Conservation (phyloP, 306 rosid species). For the Hylodesmum podocarpum region DNA sequence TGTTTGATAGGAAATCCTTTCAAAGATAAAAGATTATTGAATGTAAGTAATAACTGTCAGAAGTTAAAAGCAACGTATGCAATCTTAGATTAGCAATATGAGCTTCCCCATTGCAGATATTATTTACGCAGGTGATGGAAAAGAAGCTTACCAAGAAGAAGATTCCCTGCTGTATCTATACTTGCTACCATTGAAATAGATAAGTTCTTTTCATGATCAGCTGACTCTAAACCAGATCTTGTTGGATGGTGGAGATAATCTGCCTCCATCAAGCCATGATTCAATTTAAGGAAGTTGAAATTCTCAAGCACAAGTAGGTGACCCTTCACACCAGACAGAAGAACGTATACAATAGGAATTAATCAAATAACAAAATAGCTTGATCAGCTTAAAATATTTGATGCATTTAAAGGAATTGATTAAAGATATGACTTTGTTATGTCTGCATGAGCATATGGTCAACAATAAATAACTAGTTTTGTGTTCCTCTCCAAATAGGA, state of each 20-base stretch:
- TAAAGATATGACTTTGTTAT: not conserved
- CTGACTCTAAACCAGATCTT: conserved; percentile 35
- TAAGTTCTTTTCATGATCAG: conserved; percentile 46
- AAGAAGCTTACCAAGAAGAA: conserved; percentile 63
- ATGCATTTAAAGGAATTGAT: not conserved
- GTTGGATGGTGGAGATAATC: conserved; percentile 70
- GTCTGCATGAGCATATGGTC: not conserved
- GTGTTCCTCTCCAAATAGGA: not conserved
- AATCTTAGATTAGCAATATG: conserved; percentile 10
- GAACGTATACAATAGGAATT: not conserved
- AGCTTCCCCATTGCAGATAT: not conserved
- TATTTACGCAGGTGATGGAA: not conserved
- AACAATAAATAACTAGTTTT: not conserved
- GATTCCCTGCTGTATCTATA: conserved; percentile 61
- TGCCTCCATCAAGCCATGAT: conserved; percentile 91
- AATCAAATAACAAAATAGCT: conserved; percentile 3
- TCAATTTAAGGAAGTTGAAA: conserved; percentile 55
- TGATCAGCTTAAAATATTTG: not conserved
- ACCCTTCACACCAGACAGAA: conserved; percentile 62
- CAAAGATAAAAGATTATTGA: not conserved
- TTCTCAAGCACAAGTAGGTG: conserved; percentile 78
- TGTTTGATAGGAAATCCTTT: not conserved
- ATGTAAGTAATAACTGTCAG: not conserved
- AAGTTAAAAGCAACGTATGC: not conserved
- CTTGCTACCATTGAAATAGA: conserved; percentile 96